These are phyloP conservation scores for Przewalskia tangutica DNA, from an alignment of 257 asterid genomes.

Conservation along the genomic window DNA sequence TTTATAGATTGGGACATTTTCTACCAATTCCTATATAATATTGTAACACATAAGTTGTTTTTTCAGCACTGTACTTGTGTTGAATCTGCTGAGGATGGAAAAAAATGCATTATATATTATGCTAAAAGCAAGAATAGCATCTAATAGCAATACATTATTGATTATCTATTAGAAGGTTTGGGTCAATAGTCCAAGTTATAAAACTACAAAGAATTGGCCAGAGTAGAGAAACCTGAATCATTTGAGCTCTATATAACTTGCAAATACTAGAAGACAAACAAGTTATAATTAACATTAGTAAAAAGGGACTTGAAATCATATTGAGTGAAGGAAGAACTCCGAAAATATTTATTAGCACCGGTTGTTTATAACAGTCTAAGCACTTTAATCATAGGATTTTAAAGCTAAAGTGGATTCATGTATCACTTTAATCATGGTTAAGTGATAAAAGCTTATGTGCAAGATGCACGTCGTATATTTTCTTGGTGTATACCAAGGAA, in stretches of 20 bases:
- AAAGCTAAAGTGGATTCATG: no score
- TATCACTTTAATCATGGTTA: background rate
- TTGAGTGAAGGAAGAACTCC: background rate
- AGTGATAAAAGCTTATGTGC: background rate
- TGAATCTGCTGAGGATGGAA: background rate
- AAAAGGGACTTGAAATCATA: background rate
- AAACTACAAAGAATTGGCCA: background rate
- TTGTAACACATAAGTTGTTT: background rate
- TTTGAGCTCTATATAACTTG: background rate
- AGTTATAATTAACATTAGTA: background rate
- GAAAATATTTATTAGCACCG: background rate
- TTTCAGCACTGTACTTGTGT: background rate
- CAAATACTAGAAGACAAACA: background rate
- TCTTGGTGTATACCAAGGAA: background rate
- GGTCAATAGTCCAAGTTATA: background rate
- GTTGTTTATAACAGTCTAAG: background rate
- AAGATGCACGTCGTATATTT: background rate
- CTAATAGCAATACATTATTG: background rate
- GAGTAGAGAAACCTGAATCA: background rate
- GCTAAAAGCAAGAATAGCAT: background rate
- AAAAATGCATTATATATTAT: background rate
- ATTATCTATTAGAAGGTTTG: background rate
- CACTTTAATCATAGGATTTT: background rate
- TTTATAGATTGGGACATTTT: background rate
- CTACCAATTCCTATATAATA: background rate